Evolutionary conservation across 225 moss, liverwort and hornwort species (phyloP).

Genomic region (Anthoceros angustus): DNA sequence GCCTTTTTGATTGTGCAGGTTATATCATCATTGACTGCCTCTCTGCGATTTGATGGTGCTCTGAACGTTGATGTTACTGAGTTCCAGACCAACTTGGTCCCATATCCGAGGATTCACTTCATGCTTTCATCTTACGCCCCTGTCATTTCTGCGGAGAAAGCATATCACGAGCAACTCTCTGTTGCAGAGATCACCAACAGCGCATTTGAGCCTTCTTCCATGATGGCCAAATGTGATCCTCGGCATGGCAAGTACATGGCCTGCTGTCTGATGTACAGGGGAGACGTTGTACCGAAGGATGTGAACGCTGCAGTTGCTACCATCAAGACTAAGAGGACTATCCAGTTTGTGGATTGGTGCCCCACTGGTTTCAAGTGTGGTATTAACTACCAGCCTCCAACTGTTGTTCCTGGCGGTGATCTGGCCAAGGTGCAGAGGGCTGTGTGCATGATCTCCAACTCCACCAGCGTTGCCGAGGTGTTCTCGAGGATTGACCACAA

Average conservation of each 20-base stretch:
- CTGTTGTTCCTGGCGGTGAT: constrained; percentile 1
- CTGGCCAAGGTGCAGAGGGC: neutral
- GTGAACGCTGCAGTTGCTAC: neutral
- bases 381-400: neutral
- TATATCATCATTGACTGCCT: neutral
- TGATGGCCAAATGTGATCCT: constrained; percentile 3
- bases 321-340: constrained; percentile 3
- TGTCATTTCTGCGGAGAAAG: neutral
- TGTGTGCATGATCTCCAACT: constrained; percentile 5
- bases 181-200: neutral
- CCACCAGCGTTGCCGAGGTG: neutral
- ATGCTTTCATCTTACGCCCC: constrained; percentile 1
- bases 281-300: neutral
- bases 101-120: constrained; percentile 4
- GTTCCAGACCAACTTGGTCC: constrained; percentile 3
- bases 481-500: constrained; percentile 6
- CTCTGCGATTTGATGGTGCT: neutral
- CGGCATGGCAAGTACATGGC: neutral
- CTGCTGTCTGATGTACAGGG: constrained; percentile 4
- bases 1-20: neutral
- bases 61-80: neutral
- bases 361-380: constrained; percentile 1
- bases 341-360: constrained; percentile 3
- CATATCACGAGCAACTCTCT: neutral
- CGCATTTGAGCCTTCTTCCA: neutral